phyloP scores from a whole-genome alignment of 2,329 filamentous ascomycete genomes.

The Fusarium sp. region DNA sequence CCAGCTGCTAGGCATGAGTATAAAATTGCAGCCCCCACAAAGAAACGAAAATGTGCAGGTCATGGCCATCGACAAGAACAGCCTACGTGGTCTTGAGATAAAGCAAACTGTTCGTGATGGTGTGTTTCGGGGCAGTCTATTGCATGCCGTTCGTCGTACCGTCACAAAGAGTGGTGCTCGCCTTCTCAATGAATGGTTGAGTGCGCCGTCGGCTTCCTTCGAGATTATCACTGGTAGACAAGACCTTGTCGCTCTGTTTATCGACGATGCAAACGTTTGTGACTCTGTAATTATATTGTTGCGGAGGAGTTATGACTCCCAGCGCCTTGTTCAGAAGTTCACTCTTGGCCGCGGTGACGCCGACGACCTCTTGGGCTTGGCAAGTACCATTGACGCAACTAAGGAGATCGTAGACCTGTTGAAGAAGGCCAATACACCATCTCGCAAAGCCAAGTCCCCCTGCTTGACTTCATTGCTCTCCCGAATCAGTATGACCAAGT shows the following conservation, averaged over 20 bases:
- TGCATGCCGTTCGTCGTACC: constrained; percentile 90
- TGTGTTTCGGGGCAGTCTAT: constrained; percentile 80
- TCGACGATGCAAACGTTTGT: constrained; percentile 73
- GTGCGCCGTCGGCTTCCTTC: constrained; percentile 89
- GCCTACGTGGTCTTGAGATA: constrained; percentile 88
- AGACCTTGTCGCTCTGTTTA: constrained; percentile 82
- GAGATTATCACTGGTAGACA: constrained; percentile 81
- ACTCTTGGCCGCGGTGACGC: constrained; percentile 90
- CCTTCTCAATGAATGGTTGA: constrained; percentile 85
- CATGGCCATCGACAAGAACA: constrained; percentile 94
- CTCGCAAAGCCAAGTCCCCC: constrained; percentile 22
- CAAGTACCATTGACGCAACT: constrained; percentile 82
- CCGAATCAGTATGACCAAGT: constrained; percentile 74
- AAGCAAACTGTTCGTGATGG: constrained; percentile 86
- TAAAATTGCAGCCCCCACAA: constrained; percentile 85
- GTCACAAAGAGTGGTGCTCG: constrained; percentile 92
- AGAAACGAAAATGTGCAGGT: constrained; percentile 79
- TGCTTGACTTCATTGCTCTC: constrained; percentile 60
- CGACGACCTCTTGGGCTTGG: constrained; percentile 87
- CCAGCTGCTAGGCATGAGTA: constrained; percentile 78
- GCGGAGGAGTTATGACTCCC: constrained; percentile 82
- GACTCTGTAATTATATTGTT: constrained; percentile 77
- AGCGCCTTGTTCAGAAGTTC: constrained; percentile 93
- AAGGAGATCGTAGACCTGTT: constrained; percentile 70
- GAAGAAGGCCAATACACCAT: constrained; percentile 33